Evolutionary conservation across 768 basidiomycete genomes (phyloP).

Genomic region (Phallus indusiatus): DNA sequence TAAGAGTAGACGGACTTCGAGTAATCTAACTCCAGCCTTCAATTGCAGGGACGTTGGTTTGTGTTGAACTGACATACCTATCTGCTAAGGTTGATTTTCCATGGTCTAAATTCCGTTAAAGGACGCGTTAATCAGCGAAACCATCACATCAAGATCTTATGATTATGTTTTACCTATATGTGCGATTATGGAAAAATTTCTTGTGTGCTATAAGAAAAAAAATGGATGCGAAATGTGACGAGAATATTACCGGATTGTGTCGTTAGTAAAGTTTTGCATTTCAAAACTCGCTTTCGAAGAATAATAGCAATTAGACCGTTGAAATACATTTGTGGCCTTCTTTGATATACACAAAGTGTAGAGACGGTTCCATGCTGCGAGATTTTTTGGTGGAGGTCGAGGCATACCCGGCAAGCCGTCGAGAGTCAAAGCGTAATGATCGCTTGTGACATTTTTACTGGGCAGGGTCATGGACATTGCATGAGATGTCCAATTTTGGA

Average conservation of each 20-base stretch:
- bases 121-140: neutral
- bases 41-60: neutral
- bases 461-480: too few species aligned
- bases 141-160: constrained; percentile 1
- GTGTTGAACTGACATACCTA: constrained; percentile 35
- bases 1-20: constrained; percentile 47
- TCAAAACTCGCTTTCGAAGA: constrained; percentile 16
- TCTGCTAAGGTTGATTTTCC: constrained; percentile 95
- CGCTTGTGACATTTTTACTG: too few species aligned
- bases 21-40: constrained; percentile 35
- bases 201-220: constrained; percentile 4
- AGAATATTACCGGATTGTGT: constrained; percentile 50
- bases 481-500: too few species aligned
- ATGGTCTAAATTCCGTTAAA: constrained; percentile 48
- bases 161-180: constrained; percentile 63
- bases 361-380: neutral
- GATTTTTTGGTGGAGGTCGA: neutral
- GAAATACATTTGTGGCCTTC: constrained; percentile 6
- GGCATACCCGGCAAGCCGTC: too few species aligned
- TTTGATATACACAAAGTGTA: neutral
- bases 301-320: neutral
- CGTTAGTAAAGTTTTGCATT: constrained; percentile 58
- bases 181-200: constrained; percentile 92
- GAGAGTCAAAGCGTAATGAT: too few species aligned
- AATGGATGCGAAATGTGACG: neutral